A percentile compares a stretch with the other conserved stretches of the same genome.
These are phyloP conservation scores for Colletotrichum eremochloae DNA, from an alignment of 2,329 filamentous ascomycete genomes.

Conservation along the genomic window DNA sequence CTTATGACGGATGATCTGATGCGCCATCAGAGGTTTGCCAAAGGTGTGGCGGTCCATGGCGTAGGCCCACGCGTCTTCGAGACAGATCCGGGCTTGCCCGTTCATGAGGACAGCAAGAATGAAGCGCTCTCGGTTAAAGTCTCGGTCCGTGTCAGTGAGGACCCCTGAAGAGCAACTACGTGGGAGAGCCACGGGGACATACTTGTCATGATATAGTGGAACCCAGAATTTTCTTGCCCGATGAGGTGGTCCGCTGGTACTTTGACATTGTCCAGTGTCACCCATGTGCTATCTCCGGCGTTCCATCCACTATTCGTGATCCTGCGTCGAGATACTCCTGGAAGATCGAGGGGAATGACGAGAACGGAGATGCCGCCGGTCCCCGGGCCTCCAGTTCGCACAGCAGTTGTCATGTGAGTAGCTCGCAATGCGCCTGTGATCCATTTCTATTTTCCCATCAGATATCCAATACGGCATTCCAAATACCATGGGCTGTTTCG, in stretches of 20 bases:
- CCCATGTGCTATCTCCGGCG: slow-evolving; percentile 70
- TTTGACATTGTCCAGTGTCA: slow-evolving; percentile 69
- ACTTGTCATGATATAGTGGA: slow-evolving; percentile 67
- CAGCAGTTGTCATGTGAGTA: slow-evolving; percentile 72
- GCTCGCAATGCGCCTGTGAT: slow-evolving; percentile 74
- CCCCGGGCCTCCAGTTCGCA: slow-evolving; percentile 69
- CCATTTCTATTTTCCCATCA: slow-evolving; percentile 66
- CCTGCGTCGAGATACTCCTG: slow-evolving; percentile 63
- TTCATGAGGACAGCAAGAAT: slow-evolving; percentile 69
- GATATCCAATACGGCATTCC: too few species aligned
- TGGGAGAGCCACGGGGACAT: not conserved
- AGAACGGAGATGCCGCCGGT: slow-evolving; percentile 67
- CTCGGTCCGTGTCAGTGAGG: slow-evolving; percentile 42
- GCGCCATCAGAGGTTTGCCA: slow-evolving; percentile 67
- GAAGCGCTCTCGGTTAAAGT: slow-evolving; percentile 72
- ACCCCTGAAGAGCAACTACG: not conserved
- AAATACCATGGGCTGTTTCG: too few species aligned
- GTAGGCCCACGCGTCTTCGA: slow-evolving; percentile 65
- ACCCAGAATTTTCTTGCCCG: slow-evolving; percentile 67
- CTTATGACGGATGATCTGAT: slow-evolving; percentile 71
- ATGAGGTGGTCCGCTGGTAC: slow-evolving; percentile 67
- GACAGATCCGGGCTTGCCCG: slow-evolving; percentile 68
- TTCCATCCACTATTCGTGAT: slow-evolving; percentile 73
- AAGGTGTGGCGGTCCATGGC: slow-evolving; percentile 68
- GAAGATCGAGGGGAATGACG: slow-evolving; percentile 64